These are phyloP conservation scores for Desmodesmus armatus DNA, from an alignment of 139 green algal genomes.

Conservation along the genomic window DNA sequence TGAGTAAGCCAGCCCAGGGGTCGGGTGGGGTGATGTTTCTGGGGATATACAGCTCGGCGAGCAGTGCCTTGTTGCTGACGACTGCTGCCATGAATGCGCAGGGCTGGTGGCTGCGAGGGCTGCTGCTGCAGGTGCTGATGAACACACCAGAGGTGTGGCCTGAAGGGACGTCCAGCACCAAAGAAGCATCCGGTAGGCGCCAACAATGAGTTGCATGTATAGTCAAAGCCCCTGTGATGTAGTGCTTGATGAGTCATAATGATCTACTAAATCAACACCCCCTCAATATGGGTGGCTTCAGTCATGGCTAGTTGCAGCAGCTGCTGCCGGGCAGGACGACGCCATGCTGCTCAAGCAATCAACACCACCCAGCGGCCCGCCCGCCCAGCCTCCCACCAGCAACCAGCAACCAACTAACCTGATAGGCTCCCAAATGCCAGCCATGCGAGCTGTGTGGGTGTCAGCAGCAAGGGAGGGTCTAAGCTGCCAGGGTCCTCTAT, in stretches of 20 bases:
- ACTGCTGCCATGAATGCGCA: conserved; percentile 25
- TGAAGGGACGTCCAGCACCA: conserved; percentile 2
- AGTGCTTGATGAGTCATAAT: not conserved
- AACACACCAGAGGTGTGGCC: conserved; percentile 23
- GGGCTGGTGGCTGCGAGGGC: conserved; percentile 11
- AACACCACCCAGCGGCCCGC: not conserved
- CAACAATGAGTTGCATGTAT: not conserved
- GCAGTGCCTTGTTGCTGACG: not conserved
- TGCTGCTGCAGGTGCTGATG: conserved; percentile 5
- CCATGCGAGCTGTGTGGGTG: not conserved
- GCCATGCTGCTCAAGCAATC: not conserved
- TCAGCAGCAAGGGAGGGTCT: not conserved
- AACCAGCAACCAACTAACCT: not conserved
- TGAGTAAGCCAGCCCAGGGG: not conserved
- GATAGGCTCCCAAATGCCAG: conserved; percentile 13
- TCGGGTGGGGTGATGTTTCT: not conserved
- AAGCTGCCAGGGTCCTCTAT: not conserved
- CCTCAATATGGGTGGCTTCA: not conserved
- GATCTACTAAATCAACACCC: not conserved
- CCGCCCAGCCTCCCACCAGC: not conserved
- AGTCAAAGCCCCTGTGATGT: not conserved
- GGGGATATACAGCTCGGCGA: conserved; percentile 28
- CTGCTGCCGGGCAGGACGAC: not conserved
- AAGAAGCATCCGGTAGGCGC: not conserved
- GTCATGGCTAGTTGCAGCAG: not conserved